These are phyloP conservation scores for Neostapfia colusana DNA, from an alignment of 176 grass and related monocot species.

Conservation along the genomic window DNA sequence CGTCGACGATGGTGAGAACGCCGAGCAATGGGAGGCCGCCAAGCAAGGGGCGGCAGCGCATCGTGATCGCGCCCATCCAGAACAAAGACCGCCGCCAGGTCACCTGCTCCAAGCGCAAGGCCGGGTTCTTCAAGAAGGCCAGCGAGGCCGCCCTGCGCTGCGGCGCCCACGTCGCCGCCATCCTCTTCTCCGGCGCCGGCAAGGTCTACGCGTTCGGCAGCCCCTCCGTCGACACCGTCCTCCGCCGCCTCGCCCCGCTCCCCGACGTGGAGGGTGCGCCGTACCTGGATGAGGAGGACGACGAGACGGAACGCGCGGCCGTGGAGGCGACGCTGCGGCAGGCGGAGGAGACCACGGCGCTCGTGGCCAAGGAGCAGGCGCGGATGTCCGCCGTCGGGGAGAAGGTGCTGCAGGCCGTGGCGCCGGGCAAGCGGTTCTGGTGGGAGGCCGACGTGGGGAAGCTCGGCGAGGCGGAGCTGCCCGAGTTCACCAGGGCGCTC, in stretches of 20 bases:
- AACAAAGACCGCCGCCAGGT: conserved; percentile 20
- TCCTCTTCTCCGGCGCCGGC: conserved; percentile 48
- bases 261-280: background rate
- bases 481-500: conserved; percentile 24
- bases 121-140: conserved; percentile 59
- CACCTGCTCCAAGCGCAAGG: conserved; percentile 42
- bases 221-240: conserved; percentile 5
- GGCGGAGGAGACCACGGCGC: background rate
- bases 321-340: background rate
- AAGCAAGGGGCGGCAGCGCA: conserved; percentile 31
- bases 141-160: conserved; percentile 57
- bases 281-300: background rate
- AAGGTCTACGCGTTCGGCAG: conserved; percentile 16
- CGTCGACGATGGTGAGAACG: background rate
- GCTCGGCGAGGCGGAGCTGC: conserved; percentile 26
- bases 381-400: background rate
- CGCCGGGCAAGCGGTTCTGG: background rate
- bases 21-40: background rate
- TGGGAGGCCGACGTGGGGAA: conserved; percentile 10
- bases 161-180: conserved; percentile 46
- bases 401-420: background rate
- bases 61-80: conserved; percentile 26
- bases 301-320: background rate
- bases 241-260: background rate
- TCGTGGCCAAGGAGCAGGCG: background rate